These are phyloP conservation scores for Pythium oligandrum DNA, from an alignment of 352 stramenopile genomes.

Conservation along the genomic window DNA sequence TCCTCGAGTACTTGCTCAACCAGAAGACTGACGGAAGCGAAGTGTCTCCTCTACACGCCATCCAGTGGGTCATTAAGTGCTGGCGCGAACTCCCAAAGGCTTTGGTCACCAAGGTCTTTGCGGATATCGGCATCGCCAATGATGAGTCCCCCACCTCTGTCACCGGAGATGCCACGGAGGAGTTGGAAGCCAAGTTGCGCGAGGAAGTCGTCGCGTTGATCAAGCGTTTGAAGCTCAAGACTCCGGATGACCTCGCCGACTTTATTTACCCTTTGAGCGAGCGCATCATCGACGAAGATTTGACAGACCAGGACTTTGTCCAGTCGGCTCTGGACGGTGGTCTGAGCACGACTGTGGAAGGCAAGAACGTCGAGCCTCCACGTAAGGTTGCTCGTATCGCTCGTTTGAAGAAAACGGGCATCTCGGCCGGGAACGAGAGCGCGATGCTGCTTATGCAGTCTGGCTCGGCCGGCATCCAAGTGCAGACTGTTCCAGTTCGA, in stretches of 20 bases:
- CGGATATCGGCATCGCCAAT: slow-evolving; percentile 24
- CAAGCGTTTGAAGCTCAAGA: slow-evolving; percentile 44
- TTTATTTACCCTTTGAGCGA: slow-evolving; percentile 43
- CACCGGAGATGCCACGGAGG: background rate
- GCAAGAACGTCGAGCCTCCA: slow-evolving; percentile 21
- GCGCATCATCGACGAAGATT: slow-evolving; percentile 45
- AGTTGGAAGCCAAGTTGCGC: slow-evolving; percentile 44
- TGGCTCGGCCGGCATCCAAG: slow-evolving; percentile 11
- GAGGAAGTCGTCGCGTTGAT: slow-evolving; percentile 47
- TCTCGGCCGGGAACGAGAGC: slow-evolving; percentile 13
- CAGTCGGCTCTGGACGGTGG: slow-evolving; percentile 45
- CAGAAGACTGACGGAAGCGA: slow-evolving; percentile 28
- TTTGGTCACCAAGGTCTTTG: slow-evolving; percentile 48
- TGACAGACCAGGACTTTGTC: slow-evolving; percentile 64
- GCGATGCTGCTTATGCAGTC: slow-evolving; percentile 15
- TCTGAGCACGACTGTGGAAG: slow-evolving; percentile 31
- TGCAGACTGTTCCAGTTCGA: slow-evolving; percentile 5
- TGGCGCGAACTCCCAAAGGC: slow-evolving; percentile 54
- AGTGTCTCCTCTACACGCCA: slow-evolving; percentile 39
- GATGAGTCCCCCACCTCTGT: slow-evolving; percentile 6
- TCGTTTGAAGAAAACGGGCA: slow-evolving; percentile 11
- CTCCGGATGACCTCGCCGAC: slow-evolving; percentile 40
- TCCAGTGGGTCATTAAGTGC: slow-evolving; percentile 47
- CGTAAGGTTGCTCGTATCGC: slow-evolving; percentile 19
- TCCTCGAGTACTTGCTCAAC: slow-evolving; percentile 42